Base-by-base conservation (phyloP, 2,329 filamentous ascomycete genomes). In the Zasmidium citrigriseum region DNA sequence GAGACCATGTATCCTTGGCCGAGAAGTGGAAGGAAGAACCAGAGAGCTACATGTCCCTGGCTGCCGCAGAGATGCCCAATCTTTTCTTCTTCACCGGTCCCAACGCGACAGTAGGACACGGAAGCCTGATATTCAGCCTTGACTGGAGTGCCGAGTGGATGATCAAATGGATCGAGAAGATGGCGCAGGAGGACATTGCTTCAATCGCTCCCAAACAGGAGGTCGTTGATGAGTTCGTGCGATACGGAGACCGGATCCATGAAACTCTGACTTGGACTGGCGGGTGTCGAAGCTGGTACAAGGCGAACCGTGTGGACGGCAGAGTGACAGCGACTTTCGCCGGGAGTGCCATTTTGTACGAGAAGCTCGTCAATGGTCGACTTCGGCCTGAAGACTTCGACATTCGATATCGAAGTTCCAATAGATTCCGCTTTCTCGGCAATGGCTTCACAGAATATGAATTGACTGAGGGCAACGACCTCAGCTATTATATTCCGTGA, bases 301-400 rank as follows among this genome's bases (percentile, higher is more conserved):
- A 68, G 29, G 60, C 60, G 14, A 64, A 67, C 52, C 57, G 62
- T 1, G 58, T 68, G 3, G 53, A 62, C 20, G 61, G 61, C 16
- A 51, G 63, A 21, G 62, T 64, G 25, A 64, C 60, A 18, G 63
- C 63, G n/a, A 60, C 59, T 16, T 68, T 63, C 38, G 66, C 63
- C 1, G 68, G 68, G 2, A 69, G 64, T 52, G 66, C 62, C 2
- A 65, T 67, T 23, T 52, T 58, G 1, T 70, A 66, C 46, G 62
- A 68, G 47, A 62, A 67, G 52, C 61, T 67, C 51, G 59, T 71
- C 4, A 64, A 71, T 4, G 72, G 76, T 1, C 50, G 56, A 44
- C 73, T 81, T 16, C 71, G 80, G 5, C 70, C 71, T 1, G 79
- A 82, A 62, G 78, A 82, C 61, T 81, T 80, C 61, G 74, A 80